These are phyloP conservation scores for Rosellinia necatrix DNA, from an alignment of 2,329 filamentous ascomycete species.

Conservation along the genomic window DNA sequence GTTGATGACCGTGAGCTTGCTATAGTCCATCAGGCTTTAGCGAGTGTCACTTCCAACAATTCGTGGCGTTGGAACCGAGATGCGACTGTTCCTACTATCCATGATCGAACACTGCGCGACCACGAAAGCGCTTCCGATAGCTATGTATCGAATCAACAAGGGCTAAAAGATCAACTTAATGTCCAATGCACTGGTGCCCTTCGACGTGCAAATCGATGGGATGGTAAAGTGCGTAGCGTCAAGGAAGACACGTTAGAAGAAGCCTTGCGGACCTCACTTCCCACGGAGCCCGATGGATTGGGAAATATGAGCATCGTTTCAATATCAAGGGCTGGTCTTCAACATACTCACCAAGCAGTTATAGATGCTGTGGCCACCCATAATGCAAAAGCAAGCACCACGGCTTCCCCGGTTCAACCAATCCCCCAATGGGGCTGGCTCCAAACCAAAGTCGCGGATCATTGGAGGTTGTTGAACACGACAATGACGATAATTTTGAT, in stretches of 20 bases:
- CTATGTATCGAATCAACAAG: neutral
- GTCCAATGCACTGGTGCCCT: neutral
- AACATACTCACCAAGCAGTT: neutral
- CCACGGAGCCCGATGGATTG: neutral
- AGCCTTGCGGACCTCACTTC: neutral
- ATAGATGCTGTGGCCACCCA: neutral
- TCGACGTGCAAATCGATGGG: neutral
- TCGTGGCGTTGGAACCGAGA: no score
- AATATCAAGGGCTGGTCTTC: neutral
- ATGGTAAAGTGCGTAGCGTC: neutral
- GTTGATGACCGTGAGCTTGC: slow-evolving; percentile 42
- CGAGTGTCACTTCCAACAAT: slow-evolving; percentile 32
- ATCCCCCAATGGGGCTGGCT: neutral
- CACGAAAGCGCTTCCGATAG: neutral
- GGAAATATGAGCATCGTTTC: neutral
- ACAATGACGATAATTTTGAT: slow-evolving; percentile 32
- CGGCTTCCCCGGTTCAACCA: neutral
- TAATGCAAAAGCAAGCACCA: neutral
- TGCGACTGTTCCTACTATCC: no score
- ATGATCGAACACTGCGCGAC: no score
- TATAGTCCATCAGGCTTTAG: slow-evolving; percentile 47
- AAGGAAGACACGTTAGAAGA: neutral
- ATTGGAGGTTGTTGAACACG: neutral
- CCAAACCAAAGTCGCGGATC: neutral
- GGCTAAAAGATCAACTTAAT: neutral